A percentile compares a stretch with the other conserved stretches of the same genome.
Evolutionary conservation across 2,329 filamentous ascomycete species (phyloP).

Genomic region (Ophiostoma quercus): DNA sequence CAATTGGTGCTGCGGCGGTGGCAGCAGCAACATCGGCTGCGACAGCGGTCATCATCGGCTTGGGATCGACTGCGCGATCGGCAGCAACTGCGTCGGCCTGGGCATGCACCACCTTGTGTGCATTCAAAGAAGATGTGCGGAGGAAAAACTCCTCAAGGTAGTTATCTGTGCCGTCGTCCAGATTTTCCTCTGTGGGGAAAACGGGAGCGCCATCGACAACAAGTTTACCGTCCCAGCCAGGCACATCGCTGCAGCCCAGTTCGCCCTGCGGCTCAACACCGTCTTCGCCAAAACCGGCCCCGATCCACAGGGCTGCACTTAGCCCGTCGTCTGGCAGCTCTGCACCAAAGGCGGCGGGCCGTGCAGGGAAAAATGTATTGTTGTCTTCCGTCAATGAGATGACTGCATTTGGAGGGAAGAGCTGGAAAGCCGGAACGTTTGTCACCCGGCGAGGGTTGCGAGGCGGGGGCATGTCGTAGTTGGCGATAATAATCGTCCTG

Average conservation of each 20-base stretch:
- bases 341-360: conserved; percentile 90
- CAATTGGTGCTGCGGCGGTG: too few species aligned
- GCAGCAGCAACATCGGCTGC: background rate
- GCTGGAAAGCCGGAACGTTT: conserved; percentile 50
- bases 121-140: background rate
- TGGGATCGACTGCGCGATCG: background rate
- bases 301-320: conserved; percentile 88
- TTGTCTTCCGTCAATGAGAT: conserved; percentile 98
- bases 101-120: conserved; percentile 14
- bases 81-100: background rate
- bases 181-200: conserved; percentile 40
- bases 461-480: conserved; percentile 9
- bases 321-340: conserved; percentile 67
- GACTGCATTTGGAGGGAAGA: conserved; percentile 91
- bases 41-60: background rate
- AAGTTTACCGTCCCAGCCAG: conserved; percentile 69
- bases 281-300: conserved; percentile 84
- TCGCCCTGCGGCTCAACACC: conserved; percentile 68
- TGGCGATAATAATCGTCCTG: conserved; percentile 7
- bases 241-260: conserved; percentile 89
- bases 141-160: conserved; percentile 59
- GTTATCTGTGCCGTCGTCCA: conserved; percentile 78
- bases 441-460: background rate
- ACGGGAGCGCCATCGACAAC: conserved; percentile 31
- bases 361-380: conserved; percentile 89